phyloP scores from a whole-genome alignment of 2,329 filamentous ascomycete genomes.

The Mycocentrospora acerina region DNA sequence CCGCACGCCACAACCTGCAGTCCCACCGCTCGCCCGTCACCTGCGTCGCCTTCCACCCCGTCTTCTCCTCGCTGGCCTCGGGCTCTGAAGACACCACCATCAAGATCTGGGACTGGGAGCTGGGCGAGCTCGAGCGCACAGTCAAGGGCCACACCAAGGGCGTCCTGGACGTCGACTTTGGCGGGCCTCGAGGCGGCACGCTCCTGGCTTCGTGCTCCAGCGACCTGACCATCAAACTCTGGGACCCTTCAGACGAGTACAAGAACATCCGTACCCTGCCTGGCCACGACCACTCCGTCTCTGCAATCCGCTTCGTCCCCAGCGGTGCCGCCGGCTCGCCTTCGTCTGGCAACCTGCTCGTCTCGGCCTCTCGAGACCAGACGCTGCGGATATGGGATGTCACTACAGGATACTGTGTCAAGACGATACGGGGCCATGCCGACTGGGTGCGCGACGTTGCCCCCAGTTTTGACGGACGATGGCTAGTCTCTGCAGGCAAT shows the following conservation, averaged over 20 bases:
- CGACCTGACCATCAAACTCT: conserved; percentile 91
- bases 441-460: conserved; percentile 91
- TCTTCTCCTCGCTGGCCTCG: conserved; percentile 86
- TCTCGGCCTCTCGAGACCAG: conserved; percentile 82
- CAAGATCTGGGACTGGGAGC: conserved; percentile 97
- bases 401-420: conserved; percentile 87
- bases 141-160: conserved; percentile 90
- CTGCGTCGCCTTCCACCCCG: conserved; percentile 87
- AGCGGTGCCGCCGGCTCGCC: conserved; percentile 77
- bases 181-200: conserved; percentile 76
- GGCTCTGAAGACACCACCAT: conserved; percentile 92
- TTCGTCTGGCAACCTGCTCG: conserved; percentile 79
- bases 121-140: conserved; percentile 85
- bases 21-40: conserved; percentile 81
- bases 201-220: conserved; percentile 82
- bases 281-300: conserved; percentile 91
- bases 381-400: conserved; percentile 90
- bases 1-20: conserved; percentile 78
- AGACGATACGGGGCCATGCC: conserved; percentile 80
- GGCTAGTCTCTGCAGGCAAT: conserved; percentile 77
- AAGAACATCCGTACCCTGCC: conserved; percentile 91
- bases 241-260: conserved; percentile 90
- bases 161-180: conserved; percentile 86
- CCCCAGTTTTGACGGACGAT: conserved; percentile 80
- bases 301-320: conserved; percentile 83